Percentiles rank a stretch among this genome's conserved stretches.
These are phyloP conservation scores for Aspergillus fumigatiaffinis DNA, from an alignment of 2,329 filamentous ascomycete species.

Conservation along the genomic window DNA sequence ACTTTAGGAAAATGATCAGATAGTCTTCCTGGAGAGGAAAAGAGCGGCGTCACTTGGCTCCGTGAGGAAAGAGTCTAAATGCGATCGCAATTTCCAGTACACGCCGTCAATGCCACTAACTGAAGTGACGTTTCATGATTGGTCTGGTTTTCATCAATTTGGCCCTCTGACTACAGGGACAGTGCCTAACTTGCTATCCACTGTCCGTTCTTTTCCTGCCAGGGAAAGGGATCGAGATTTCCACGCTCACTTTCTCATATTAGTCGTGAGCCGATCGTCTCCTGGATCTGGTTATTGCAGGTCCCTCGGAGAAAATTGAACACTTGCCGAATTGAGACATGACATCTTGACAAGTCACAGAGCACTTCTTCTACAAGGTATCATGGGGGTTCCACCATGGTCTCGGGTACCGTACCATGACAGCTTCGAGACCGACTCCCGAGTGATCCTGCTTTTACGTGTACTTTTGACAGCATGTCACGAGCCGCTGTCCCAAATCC, in stretches of 20 bases:
- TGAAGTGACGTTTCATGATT: constrained; percentile 3
- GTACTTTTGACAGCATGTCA: not conserved
- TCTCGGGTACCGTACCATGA: not conserved
- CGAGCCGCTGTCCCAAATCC: not conserved
- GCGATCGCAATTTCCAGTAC: constrained; percentile 23
- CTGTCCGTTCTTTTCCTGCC: not conserved
- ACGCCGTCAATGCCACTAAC: constrained; percentile 1
- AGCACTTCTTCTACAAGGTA: not conserved
- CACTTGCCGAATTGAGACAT: not conserved
- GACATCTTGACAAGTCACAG: not conserved
- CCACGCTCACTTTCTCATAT: not conserved
- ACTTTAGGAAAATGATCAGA: constrained; percentile 22
- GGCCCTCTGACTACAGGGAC: not conserved
- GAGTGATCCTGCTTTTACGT: not conserved
- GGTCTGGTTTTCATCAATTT: not conserved
- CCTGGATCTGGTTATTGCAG: not conserved
- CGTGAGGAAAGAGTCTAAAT: constrained; percentile 25
- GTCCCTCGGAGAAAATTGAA: not conserved
- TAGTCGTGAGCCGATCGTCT: not conserved
- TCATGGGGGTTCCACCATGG: not conserved
- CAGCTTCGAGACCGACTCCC: not conserved
- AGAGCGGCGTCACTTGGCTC: constrained; percentile 21
- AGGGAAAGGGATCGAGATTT: not conserved
- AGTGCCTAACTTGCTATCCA: not conserved
- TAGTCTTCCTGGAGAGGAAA: constrained; percentile 19